phyloP scores from a whole-genome alignment of 257 asterid genomes.

The Capsicum chinense region DNA sequence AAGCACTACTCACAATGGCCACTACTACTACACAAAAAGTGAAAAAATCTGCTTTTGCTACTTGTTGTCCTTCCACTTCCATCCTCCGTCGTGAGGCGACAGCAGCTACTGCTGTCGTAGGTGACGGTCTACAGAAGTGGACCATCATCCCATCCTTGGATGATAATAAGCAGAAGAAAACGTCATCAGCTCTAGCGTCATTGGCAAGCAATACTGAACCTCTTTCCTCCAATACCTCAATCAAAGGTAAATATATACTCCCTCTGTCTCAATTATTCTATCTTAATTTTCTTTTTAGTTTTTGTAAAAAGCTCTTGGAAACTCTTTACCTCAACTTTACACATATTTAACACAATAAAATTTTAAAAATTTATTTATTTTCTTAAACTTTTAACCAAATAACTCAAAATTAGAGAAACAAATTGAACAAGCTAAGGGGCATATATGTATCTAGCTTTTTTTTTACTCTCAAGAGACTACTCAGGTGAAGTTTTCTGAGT shows the following conservation, averaged over 20 bases:
- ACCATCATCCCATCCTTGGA: not conserved
- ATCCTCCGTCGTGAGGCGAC: not conserved
- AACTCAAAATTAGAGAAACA: too few relatives aligned
- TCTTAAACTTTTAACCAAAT: too few relatives aligned
- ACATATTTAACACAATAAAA: too few relatives aligned
- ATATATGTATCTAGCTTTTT: too few relatives aligned
- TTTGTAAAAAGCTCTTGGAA: too few relatives aligned
- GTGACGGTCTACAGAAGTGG: not conserved
- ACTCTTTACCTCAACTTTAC: too few relatives aligned
- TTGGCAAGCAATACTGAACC: not conserved
- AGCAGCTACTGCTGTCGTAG: not conserved
- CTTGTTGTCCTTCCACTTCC: not conserved
- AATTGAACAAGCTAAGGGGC: too few relatives aligned
- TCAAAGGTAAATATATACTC: constrained; percentile 1
- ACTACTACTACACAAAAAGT: not conserved
- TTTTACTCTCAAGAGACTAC: too few relatives aligned
- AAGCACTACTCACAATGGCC: not conserved
- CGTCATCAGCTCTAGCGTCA: not conserved
- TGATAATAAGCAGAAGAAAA: not conserved
- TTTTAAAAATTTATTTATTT: too few relatives aligned
- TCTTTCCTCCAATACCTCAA: constrained; percentile 11
- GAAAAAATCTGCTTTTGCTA: not conserved
- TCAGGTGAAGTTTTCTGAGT: too few relatives aligned
- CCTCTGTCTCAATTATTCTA: too few relatives aligned
- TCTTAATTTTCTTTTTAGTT: too few relatives aligned